phyloP scores from a whole-genome alignment of 202 grass and related monocot genomes.

The Alloteropsis angusta region DNA sequence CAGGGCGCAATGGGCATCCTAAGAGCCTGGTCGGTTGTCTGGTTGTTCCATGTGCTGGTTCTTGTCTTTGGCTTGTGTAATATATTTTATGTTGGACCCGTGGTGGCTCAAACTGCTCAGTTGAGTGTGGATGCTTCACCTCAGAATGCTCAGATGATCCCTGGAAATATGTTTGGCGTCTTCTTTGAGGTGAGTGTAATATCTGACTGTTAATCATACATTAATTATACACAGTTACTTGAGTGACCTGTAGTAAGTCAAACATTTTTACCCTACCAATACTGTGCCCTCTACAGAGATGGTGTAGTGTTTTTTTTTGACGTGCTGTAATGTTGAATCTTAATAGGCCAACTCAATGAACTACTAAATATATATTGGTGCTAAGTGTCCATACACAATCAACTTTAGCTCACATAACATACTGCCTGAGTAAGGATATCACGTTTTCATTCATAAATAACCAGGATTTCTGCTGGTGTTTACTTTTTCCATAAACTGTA shows the following conservation, averaged over 20 bases:
- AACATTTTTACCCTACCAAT: neutral
- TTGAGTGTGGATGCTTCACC: constrained; percentile 62
- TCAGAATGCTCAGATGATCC: constrained; percentile 44
- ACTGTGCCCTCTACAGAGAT: neutral
- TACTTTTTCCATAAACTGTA: neutral
- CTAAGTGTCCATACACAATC: neutral
- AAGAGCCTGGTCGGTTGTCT: constrained; percentile 3
- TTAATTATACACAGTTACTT: neutral
- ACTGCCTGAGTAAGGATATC: neutral
- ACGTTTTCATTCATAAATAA: neutral
- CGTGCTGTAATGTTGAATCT: neutral
- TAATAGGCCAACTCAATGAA: neutral
- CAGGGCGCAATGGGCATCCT: constrained; percentile 29
- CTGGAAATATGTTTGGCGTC: constrained; percentile 83
- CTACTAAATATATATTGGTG: neutral
- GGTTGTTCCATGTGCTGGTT: constrained; percentile 25
- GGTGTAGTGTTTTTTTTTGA: neutral
- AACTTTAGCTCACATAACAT: neutral
- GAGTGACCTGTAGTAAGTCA: neutral
- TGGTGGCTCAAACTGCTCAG: constrained; percentile 38
- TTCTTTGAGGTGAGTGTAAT: constrained; percentile 77
- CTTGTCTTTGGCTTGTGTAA: constrained; percentile 30
- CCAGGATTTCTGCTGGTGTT: neutral
- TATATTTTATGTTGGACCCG: constrained; percentile 29
- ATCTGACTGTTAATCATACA: neutral